Evolutionary conservation across 345 rosid genomes (phyloP).

Genomic region (Sonneratia caseolaris): DNA sequence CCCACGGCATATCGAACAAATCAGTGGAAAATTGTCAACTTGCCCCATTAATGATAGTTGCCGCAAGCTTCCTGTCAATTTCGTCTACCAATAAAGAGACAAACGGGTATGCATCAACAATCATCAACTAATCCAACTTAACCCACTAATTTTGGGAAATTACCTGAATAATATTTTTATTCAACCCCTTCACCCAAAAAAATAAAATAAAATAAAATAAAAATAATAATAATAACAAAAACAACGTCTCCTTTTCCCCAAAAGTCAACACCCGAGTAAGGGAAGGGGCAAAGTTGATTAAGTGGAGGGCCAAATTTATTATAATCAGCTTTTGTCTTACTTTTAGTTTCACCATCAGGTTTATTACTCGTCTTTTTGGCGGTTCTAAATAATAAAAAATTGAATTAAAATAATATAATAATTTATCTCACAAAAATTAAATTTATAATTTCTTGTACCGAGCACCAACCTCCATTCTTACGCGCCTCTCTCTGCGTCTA

Average conservation of each 20-base stretch:
- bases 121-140: constrained; percentile 1
- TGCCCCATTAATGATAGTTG: background rate
- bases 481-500: too few species aligned
- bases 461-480: too few species aligned
- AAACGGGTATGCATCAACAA: background rate
- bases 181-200: background rate
- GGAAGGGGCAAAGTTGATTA: background rate
- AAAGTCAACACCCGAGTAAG: background rate
- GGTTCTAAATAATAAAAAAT: too few species aligned
- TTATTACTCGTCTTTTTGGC: too few species aligned
- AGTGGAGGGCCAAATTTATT: too few species aligned
- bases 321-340: too few species aligned
- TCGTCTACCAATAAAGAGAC: background rate
- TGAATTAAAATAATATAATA: too few species aligned
- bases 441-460: too few species aligned
- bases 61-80: background rate
- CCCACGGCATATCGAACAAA: background rate
- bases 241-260: background rate
- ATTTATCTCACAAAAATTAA: too few species aligned
- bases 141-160: background rate
- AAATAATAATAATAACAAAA: background rate
- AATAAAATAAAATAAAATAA: too few species aligned
- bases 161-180: background rate
- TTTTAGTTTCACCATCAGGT: too few species aligned
- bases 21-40: background rate